These are phyloP conservation scores for Rhytidiadelphus loreus DNA, from an alignment of 225 moss, liverwort and hornwort species.

Conservation along the genomic window DNA sequence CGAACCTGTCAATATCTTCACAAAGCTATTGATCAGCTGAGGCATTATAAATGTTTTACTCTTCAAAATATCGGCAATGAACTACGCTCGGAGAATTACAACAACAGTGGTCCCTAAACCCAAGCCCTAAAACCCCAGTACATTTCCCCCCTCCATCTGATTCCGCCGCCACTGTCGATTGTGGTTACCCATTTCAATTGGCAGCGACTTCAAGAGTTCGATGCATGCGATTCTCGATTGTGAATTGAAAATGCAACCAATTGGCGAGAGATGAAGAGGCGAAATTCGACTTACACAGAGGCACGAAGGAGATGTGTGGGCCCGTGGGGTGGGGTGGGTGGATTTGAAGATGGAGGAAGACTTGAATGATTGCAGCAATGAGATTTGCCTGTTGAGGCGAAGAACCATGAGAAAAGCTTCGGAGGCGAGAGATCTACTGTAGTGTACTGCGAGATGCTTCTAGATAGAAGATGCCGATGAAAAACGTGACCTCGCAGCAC, in stretches of 20 bases:
- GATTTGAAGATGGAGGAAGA: background rate
- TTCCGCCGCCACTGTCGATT: background rate
- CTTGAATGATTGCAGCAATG: background rate
- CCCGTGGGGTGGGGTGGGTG: too few relatives aligned
- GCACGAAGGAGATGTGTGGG: background rate
- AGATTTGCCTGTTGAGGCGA: background rate
- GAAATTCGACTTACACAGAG: background rate
- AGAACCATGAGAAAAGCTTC: background rate
- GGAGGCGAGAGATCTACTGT: too few relatives aligned
- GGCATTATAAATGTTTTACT: background rate
- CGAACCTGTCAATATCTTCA: too few relatives aligned
- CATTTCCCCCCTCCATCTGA: background rate
- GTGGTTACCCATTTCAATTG: background rate
- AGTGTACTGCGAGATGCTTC: too few relatives aligned
- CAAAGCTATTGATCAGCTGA: background rate
- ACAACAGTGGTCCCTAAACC: background rate
- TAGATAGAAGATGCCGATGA: background rate
- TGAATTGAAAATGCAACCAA: background rate
- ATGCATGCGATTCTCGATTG: background rate
- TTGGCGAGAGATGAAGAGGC: background rate
- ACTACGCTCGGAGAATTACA: background rate
- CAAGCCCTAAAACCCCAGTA: background rate
- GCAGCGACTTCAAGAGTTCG: background rate
- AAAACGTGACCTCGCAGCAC: background rate
- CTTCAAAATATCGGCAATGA: too few relatives aligned